Base-by-base conservation (phyloP, 768 basidiomycete genomes). In the Leucogyrophana mollusca region DNA sequence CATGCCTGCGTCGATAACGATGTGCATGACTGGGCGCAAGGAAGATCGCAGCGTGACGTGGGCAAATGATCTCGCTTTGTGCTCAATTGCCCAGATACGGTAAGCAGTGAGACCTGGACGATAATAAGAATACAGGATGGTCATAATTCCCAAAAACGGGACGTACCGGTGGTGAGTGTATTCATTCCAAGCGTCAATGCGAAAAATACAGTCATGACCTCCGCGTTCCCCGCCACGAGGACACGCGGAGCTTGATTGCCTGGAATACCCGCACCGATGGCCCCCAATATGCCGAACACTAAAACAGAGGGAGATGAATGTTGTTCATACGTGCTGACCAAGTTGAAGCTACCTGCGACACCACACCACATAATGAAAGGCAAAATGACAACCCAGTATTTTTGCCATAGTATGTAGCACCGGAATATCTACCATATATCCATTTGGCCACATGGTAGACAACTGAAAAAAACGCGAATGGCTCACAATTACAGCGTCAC, bases 391-490 rank as follows among this genome's bases (percentile, higher is more conserved):
- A 48, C 14, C 8, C 25, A 48, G 4, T 17, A 13, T 5, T 20
- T 24, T 40, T 43, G 47, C 47, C 47, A 48, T 9, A 48, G 39
- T 10, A 43, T 24, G 25, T 42, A 43, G 20, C 47, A 48, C 7
- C 47, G 40, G 27, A 43, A 48, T 17, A 48, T 48, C 47, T 48
- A 16, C 13, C 27, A 13, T 7, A 13, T n/a, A n/a, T n/a, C n/a
- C n/a, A 30, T 43, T 63, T 64, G 40, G 38, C 51, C 43, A 64
- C 53, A 32, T 64, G 52, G 10, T 60, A 51, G 17, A 52, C 25
- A 20, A 62, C 49, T 1, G 52, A 47, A 45, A 70, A 68, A 37
- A 43, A 70, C 0, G 34, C 47, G 3, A 51, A 8, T 9, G 65
- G 53, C 2, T 54, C 56, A 13, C 54, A 30, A 30, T 30, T 7